Percentiles rank a stretch among this genome's conserved stretches.
These are phyloP conservation scores for Bipolaris sorokiniana DNA, from an alignment of 2,329 filamentous ascomycete genomes.

Conservation along the genomic window DNA sequence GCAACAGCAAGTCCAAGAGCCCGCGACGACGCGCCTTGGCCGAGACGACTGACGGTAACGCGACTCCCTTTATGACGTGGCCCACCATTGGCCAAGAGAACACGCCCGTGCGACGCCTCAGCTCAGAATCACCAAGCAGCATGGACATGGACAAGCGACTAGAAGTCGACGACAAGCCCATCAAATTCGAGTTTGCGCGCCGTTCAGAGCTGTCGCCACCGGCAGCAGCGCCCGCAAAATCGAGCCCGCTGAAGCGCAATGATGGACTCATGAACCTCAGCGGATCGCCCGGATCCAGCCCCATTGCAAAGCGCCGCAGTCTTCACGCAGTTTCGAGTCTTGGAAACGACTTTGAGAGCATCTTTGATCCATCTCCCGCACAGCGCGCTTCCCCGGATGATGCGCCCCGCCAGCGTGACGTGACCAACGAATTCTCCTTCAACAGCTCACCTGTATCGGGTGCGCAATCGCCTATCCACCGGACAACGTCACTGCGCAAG, in stretches of 20 bases:
- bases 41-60: slow-evolving; percentile 74
- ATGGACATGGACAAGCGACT: slow-evolving; percentile 52
- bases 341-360: slow-evolving; percentile 68
- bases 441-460: slow-evolving; percentile 43
- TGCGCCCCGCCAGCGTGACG: slow-evolving; percentile 33
- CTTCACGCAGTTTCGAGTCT: slow-evolving; percentile 72
- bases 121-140: slow-evolving; percentile 31
- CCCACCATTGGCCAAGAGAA: slow-evolving; percentile 57
- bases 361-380: slow-evolving; percentile 69
- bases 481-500: slow-evolving; percentile 76
- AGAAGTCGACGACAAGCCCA: slow-evolving; percentile 52
- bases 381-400: slow-evolving; percentile 28
- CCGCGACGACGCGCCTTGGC: slow-evolving; percentile 75
- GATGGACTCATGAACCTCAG: slow-evolving; percentile 90
- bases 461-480: slow-evolving; percentile 42
- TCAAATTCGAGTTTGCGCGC: slow-evolving; percentile 55
- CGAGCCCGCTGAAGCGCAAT: slow-evolving; percentile 88
- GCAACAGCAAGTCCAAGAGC: slow-evolving; percentile 71
- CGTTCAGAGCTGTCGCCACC: slow-evolving; percentile 46
- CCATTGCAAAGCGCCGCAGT: slow-evolving; percentile 89
- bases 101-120: slow-evolving; percentile 43
- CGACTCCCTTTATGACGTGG: slow-evolving; percentile 60
- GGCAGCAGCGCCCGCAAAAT: slow-evolving; percentile 61
- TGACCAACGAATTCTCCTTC: slow-evolving; percentile 43
- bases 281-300: slow-evolving; percentile 77